These are phyloP conservation scores for Drechslera avenae DNA, from an alignment of 2,329 filamentous ascomycete genomes.

Conservation along the genomic window DNA sequence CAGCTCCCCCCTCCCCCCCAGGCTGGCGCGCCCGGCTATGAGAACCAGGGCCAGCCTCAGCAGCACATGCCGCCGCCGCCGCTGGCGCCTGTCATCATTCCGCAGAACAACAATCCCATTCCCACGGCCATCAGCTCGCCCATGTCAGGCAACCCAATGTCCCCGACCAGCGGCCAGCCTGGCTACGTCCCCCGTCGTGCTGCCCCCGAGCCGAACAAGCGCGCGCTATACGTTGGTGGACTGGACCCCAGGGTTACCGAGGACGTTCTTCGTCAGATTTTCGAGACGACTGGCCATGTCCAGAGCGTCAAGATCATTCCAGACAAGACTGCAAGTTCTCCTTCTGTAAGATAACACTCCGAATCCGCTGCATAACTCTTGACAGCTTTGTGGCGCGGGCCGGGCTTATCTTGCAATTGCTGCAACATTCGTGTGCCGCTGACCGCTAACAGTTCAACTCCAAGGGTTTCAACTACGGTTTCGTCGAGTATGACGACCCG, in stretches of 20 bases:
- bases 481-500: constrained; percentile 98
- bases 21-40: constrained; percentile 76
- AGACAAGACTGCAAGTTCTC: constrained; percentile 89
- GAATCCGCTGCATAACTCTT: constrained; percentile 17
- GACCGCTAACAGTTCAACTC: constrained; percentile 26
- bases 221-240: constrained; percentile 93
- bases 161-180: constrained; percentile 75
- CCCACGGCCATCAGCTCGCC: constrained; percentile 91
- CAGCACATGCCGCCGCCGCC: constrained; percentile 88
- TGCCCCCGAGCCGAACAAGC: constrained; percentile 97
- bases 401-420: constrained; percentile 17
- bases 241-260: constrained; percentile 94
- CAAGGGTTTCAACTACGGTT: constrained; percentile 98
- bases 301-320: constrained; percentile 99
- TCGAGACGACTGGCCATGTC: constrained; percentile 97
- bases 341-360: constrained; percentile 27
- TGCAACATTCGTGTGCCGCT: constrained; percentile 13
- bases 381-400: constrained; percentile 15
- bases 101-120: constrained; percentile 94
- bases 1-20: constrained; percentile 74
- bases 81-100: constrained; percentile 82
- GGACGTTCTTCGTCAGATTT: constrained; percentile 95
- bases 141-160: constrained; percentile 79
- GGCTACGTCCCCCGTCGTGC: constrained; percentile 80
- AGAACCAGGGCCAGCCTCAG: constrained; percentile 68